Evolutionary conservation across 2,329 filamentous ascomycete species (phyloP).

Genomic region (Aspergillus terreus): DNA sequence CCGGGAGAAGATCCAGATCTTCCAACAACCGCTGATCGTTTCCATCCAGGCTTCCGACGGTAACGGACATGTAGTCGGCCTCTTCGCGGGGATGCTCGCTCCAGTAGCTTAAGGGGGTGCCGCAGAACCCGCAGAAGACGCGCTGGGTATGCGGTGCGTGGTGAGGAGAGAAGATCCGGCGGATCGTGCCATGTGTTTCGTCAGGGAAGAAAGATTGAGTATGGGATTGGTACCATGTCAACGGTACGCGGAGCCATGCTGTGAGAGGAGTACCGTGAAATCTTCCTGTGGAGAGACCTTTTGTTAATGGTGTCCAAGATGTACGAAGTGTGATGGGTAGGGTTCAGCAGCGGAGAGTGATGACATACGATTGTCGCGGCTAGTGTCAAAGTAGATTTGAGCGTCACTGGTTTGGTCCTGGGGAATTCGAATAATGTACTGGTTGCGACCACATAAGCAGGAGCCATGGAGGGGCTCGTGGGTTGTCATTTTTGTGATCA

Average conservation of each 20-base stretch:
- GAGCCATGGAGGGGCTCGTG: slow-evolving; percentile 63
- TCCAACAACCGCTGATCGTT: slow-evolving; percentile 71
- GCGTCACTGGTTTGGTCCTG: slow-evolving; percentile 53
- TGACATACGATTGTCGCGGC: slow-evolving; percentile 66
- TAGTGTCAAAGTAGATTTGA: slow-evolving; percentile 72
- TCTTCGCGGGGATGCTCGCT: slow-evolving; percentile 67
- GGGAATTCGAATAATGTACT: slow-evolving; percentile 72
- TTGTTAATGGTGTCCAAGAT: background rate
- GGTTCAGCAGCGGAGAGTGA: background rate
- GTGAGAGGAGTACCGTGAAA: slow-evolving; percentile 69
- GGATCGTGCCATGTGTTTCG: slow-evolving; percentile 66
- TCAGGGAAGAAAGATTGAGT: slow-evolving; percentile 75
- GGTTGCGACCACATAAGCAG: slow-evolving; percentile 82
- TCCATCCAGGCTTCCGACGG: slow-evolving; percentile 70
- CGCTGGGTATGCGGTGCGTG: slow-evolving; percentile 60
- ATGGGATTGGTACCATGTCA: slow-evolving; percentile 73
- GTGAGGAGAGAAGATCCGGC: slow-evolving; percentile 62
- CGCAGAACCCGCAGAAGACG: slow-evolving; percentile 89
- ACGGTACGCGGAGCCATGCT: slow-evolving; percentile 77
- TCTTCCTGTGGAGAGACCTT: slow-evolving; percentile 44
- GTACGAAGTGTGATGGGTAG: background rate
- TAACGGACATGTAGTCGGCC: slow-evolving; percentile 74
- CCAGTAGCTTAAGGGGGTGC: slow-evolving; percentile 81
- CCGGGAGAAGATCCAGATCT: slow-evolving; percentile 69
- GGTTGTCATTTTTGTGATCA: slow-evolving; percentile 14